Base-by-base conservation (phyloP, 345 rosid genomes). In the Linum usitatissimum region DNA sequence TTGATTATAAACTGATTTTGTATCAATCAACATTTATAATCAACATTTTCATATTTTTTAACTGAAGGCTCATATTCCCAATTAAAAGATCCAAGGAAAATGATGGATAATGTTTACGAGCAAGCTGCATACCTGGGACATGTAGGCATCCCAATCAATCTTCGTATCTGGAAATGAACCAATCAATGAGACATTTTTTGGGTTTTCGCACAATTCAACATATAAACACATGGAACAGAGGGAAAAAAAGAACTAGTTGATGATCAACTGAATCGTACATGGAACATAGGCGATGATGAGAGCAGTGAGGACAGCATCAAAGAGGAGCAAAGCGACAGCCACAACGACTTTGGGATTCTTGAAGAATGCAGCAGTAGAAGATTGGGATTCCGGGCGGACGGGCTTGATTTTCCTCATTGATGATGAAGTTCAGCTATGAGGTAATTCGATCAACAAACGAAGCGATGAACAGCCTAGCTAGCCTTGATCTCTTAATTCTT, bases 81-180 rank as follows among this genome's bases (percentile, higher is more conserved):
- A 42, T 5, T 13, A 42, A 42, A 9, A 42, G 12, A 9, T 6
- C 8, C 14, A 14, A 42, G 9, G 49, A 42, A 42, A 42, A 9
- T 42, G 12, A 8, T 9, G 2, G 10, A 42, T 14, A 23, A 13
- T 8, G 18, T n/a, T 12, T n/a, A n/a, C n/a, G n/a, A n/a, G n/a
- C n/a, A n/a, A n/a, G n/a, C n/a, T 20, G 28, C 78, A 53, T 61
- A 91, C 97, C 96, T 92, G 97, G 62, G 96, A 84, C 94, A 92
- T 89, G 76, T 92, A 89, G 51, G 97, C 98, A 73, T 92, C 98
- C 98, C 97, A 89, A 65, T 92, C 98, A 72, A 92, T 92, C 86
- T 89, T 92, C 59, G 96, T 92, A 78, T 92, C 98, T 89, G 86
- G 51, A 61, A 53, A 63, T 18, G 6, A 56, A 59, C 30, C 48